phyloP scores from a whole-genome alignment of 768 basidiomycete genomes.

The Suillus plorans region DNA sequence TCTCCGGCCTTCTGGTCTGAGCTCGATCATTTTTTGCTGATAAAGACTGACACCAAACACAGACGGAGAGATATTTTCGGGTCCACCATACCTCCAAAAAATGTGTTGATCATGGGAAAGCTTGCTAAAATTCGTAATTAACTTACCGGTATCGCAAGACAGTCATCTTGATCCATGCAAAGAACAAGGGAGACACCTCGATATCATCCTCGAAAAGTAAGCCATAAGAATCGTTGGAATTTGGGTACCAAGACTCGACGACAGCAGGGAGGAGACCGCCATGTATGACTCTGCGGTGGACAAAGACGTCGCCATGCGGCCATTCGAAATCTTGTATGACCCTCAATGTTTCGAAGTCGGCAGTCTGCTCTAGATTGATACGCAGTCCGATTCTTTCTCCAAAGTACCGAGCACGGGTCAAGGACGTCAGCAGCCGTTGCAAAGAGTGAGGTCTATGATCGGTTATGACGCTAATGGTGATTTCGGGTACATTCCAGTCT shows the following conservation, averaged over 20 bases:
- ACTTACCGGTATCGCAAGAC: conserved; percentile 69
- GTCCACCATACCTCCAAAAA: conserved; percentile 53
- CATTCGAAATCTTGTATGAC: conserved; percentile 54
- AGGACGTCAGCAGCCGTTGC: conserved; percentile 60
- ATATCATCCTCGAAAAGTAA: conserved; percentile 84
- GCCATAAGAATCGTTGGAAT: conserved; percentile 70
- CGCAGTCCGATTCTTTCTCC: conserved; percentile 66
- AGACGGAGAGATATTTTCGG: conserved; percentile 37
- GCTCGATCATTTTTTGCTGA: conserved; percentile 80
- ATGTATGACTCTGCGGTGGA: conserved; percentile 75
- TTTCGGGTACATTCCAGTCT: conserved; percentile 75
- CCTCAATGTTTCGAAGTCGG: conserved; percentile 58
- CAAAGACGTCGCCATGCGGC: conserved; percentile 55
- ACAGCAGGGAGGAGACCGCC: conserved; percentile 81
- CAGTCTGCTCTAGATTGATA: conserved; percentile 75
- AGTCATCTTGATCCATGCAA: conserved; percentile 83
- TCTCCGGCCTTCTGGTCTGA: conserved; percentile 63
- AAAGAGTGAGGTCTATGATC: conserved; percentile 75
- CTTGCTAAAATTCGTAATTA: not conserved
- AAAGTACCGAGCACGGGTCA: conserved; percentile 58
- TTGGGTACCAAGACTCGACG: conserved; percentile 89
- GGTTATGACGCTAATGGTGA: conserved; percentile 77
- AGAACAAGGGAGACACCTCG: conserved; percentile 81
- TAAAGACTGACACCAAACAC: conserved; percentile 85
- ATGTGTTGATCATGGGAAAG: conserved; percentile 1